A percentile compares a stretch with the other conserved stretches of the same genome.
Conservation (phyloP, 1,284 basidiomycete species). For the Phylloboletellus chloephorus region DNA sequence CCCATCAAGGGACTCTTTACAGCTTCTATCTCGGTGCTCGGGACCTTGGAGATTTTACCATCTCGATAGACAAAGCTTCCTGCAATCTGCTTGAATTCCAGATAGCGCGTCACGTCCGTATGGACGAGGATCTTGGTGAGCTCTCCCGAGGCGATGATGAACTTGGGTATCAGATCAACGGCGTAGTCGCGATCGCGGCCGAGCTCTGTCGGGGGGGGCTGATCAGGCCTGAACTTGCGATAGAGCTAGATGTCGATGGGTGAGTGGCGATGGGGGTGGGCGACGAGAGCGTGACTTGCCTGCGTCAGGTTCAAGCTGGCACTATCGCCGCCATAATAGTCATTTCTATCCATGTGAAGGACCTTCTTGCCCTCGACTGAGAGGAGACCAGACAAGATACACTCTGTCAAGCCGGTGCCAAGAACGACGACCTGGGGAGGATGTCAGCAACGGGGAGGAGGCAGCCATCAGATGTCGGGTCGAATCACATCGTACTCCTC, state of each 20-base stretch:
- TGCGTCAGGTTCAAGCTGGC: slow-evolving; percentile 97
- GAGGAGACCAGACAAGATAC: slow-evolving; percentile 93
- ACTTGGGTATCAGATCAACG: slow-evolving; percentile 92
- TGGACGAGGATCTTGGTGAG: slow-evolving; percentile 98
- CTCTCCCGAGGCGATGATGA: slow-evolving; percentile 98
- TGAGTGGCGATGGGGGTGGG: slow-evolving; percentile 17
- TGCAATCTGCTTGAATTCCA: slow-evolving; percentile 99
- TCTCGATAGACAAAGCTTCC: slow-evolving; percentile 98
- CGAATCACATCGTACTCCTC: slow-evolving; percentile 79
- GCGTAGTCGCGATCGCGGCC: slow-evolving; percentile 95
- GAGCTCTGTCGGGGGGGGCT: slow-evolving; percentile 68
- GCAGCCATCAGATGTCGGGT: slow-evolving; percentile 16
- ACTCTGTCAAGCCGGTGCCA: slow-evolving; percentile 96
- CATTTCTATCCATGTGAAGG: slow-evolving; percentile 98
- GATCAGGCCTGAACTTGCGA: slow-evolving; percentile 86
- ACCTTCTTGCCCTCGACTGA: slow-evolving; percentile 99
- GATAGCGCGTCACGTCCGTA: slow-evolving; percentile 97
- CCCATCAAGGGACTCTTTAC: slow-evolving; percentile 95
- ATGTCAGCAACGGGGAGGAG: slow-evolving; percentile 16
- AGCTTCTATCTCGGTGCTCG: slow-evolving; percentile 96
- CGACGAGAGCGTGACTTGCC: slow-evolving; percentile 42
- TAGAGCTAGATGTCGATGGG: slow-evolving; percentile 64
- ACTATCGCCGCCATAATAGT: slow-evolving; percentile 98
- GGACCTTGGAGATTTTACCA: slow-evolving; percentile 96
- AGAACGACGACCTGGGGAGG: slow-evolving; percentile 78